phyloP scores from a whole-genome alignment of 1,284 basidiomycete genomes.

The Naganishia liquefaciens region DNA sequence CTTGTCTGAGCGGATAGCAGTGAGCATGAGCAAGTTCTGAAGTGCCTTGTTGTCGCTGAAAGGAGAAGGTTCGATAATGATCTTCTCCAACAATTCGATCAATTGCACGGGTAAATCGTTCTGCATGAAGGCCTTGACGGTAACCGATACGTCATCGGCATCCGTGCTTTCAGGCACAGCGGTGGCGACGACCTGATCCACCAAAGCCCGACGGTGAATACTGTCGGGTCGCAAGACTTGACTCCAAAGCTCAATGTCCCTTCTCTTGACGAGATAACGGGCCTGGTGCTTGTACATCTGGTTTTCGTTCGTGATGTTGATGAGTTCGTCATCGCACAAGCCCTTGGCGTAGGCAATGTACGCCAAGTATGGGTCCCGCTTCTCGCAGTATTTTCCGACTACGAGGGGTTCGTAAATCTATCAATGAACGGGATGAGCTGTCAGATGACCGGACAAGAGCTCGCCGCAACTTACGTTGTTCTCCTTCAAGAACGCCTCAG shows the following conservation, averaged over 20 bases:
- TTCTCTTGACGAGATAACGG: slow-evolving; percentile 94
- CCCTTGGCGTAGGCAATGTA: slow-evolving; percentile 99
- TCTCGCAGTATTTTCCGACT: slow-evolving; percentile 99
- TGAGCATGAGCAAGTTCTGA: slow-evolving; percentile 91
- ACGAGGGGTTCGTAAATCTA: slow-evolving; percentile 92
- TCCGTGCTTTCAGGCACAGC: slow-evolving; percentile 97
- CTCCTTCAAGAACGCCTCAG: slow-evolving; percentile 95
- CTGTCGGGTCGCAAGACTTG: slow-evolving; percentile 91
- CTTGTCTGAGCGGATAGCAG: slow-evolving; percentile 96
- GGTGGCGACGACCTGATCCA: slow-evolving; percentile 94
- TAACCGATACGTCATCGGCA: slow-evolving; percentile 96
- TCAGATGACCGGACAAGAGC: slow-evolving; percentile 23
- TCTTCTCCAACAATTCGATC: slow-evolving; percentile 97
- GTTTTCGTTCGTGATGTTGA: slow-evolving; percentile 97
- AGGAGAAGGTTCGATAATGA: slow-evolving; percentile 93
- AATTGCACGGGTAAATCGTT: slow-evolving; percentile 96
- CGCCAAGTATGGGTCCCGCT: slow-evolving; percentile 95
- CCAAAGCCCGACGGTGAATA: slow-evolving; percentile 85
- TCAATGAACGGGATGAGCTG: slow-evolving; percentile 17
- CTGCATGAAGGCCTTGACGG: slow-evolving; percentile 97
- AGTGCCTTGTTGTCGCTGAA: slow-evolving; percentile 97
- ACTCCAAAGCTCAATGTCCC: slow-evolving; percentile 93
- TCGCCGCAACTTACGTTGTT: slow-evolving; percentile 73
- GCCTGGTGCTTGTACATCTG: slow-evolving; percentile 99
- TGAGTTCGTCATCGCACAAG: slow-evolving; percentile 97